phyloP scores from a whole-genome alignment of 192 early-diverging fungal genomes.

The Physocladia obscura region DNA sequence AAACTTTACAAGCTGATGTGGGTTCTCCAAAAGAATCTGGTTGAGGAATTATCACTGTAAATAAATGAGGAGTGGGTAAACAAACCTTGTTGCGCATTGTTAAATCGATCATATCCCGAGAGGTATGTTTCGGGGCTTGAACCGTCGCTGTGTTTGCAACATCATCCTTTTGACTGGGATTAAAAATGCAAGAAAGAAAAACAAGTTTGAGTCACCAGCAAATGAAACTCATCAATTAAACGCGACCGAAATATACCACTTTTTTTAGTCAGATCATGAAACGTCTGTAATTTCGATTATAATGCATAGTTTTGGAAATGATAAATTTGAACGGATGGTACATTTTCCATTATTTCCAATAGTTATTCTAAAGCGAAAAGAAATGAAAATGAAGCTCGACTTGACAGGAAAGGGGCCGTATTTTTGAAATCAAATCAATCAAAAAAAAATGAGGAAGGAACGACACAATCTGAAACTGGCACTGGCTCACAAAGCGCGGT shows the following conservation, averaged over 20 bases:
- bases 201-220: slow-evolving; percentile 29
- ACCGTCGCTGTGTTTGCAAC: slow-evolving; percentile 25
- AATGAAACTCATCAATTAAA: slow-evolving; percentile 47
- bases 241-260: slow-evolving; percentile 33
- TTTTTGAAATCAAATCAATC: not conserved
- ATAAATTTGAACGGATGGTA: not conserved
- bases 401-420: not conserved
- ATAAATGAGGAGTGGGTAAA: too few species aligned
- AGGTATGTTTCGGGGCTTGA: slow-evolving; percentile 35
- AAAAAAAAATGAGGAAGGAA: not conserved
- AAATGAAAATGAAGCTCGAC: not conserved
- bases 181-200: not conserved
- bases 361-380: not conserved
- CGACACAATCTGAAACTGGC: slow-evolving; percentile 26
- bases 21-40: slow-evolving; percentile 40
- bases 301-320: too few species aligned
- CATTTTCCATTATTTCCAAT: not conserved
- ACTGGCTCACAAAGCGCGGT: not conserved
- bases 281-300: slow-evolving; percentile 23
- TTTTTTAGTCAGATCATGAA: slow-evolving; percentile 37
- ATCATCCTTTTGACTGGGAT: slow-evolving; percentile 19
- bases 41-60: too few species aligned
- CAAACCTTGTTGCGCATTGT: slow-evolving; percentile 25
- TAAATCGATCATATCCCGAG: slow-evolving; percentile 32
- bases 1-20: slow-evolving; percentile 47